Evolutionary conservation across 345 rosid genomes (phyloP).

Genomic region (Mercurialis annua): DNA sequence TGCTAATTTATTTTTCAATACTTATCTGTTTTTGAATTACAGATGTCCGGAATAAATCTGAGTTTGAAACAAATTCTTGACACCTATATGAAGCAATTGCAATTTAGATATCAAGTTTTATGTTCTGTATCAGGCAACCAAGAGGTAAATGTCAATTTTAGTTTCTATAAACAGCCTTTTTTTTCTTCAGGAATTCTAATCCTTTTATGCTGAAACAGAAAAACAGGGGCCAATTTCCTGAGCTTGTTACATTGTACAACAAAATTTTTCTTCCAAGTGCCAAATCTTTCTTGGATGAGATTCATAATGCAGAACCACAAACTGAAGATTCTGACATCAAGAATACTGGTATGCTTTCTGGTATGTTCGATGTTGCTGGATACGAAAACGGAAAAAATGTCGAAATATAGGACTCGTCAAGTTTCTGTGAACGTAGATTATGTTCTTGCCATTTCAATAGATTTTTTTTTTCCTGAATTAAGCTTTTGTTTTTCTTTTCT

Average conservation of each 20-base stretch:
- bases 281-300: background rate
- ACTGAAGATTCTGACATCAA: background rate
- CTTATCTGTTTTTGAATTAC: background rate
- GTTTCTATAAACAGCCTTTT: background rate
- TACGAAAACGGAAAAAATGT: no score
- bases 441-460: background rate
- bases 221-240: background rate
- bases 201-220: background rate
- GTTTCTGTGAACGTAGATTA: no score
- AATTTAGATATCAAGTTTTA: background rate
- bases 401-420: no score
- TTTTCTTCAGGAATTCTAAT: background rate
- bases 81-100: background rate
- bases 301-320: background rate
- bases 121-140: background rate
- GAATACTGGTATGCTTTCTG: background rate
- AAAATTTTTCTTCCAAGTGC: background rate
- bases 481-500: background rate
- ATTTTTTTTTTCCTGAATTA: background rate
- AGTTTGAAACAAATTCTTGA: background rate
- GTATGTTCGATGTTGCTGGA: no score
- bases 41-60: background rate
- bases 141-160: background rate
- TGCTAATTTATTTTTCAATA: background rate
- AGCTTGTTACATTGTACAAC: background rate